These are phyloP conservation scores for Apiospora aurea DNA, from an alignment of 2,329 filamentous ascomycete species.

Conservation along the genomic window DNA sequence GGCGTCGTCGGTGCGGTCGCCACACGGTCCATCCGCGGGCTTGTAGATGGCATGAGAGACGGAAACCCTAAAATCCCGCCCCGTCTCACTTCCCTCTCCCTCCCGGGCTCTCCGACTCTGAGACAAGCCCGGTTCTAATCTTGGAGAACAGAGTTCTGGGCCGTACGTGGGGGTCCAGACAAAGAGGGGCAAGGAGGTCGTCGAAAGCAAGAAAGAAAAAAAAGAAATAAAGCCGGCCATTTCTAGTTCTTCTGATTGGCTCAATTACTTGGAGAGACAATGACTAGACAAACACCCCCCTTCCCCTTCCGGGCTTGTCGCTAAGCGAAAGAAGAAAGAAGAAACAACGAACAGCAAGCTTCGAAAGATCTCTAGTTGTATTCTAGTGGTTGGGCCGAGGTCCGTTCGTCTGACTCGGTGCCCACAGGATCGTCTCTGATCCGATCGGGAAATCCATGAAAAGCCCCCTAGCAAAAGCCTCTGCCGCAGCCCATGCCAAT, in stretches of 20 bases:
- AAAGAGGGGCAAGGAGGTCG: neutral
- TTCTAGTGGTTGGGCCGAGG: neutral
- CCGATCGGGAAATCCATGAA: neutral
- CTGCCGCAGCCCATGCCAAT: no score
- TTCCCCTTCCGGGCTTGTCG: neutral
- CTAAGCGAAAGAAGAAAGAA: neutral
- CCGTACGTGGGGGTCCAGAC: neutral
- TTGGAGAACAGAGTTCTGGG: neutral
- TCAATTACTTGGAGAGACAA: neutral
- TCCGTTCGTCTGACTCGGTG: neutral
- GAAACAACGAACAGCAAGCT: neutral
- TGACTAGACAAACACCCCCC: no score
- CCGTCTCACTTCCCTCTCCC: neutral
- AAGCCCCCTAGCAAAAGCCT: no score
- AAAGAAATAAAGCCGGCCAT: neutral
- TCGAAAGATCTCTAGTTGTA: neutral
- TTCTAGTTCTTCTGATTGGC: neutral
- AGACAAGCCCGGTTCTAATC: neutral
- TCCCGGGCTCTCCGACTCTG: neutral
- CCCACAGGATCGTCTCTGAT: neutral
- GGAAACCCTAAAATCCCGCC: neutral
- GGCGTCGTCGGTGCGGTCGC: neutral
- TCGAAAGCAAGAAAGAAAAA: neutral
- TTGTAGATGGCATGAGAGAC: neutral
- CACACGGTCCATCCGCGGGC: neutral